Evolutionary conservation across 2,329 filamentous ascomycete genomes (phyloP).

Genomic region (Fusarium fracticaudum): DNA sequence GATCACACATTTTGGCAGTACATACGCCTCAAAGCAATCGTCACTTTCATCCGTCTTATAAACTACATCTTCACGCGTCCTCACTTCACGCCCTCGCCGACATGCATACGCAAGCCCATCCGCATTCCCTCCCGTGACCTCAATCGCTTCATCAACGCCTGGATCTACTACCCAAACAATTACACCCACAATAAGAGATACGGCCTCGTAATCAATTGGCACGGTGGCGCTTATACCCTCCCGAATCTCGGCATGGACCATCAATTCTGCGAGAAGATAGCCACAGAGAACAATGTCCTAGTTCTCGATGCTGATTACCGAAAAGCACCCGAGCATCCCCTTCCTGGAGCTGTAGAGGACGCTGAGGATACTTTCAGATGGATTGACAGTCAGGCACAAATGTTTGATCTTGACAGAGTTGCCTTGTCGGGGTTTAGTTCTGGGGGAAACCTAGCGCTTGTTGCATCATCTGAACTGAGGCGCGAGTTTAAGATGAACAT

Average conservation of each 20-base stretch:
- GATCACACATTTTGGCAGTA: conserved; percentile 20
- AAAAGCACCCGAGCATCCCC: conserved; percentile 52
- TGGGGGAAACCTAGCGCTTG: conserved; percentile 56
- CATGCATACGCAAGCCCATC: conserved; percentile 16
- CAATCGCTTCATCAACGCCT: conserved; percentile 41
- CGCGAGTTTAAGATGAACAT: conserved; percentile 50
- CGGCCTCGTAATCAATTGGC: conserved; percentile 49
- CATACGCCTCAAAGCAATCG: conserved; percentile 23
- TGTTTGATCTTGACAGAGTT: conserved; percentile 48
- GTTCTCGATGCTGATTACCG: conserved; percentile 51
- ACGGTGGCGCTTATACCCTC: conserved; percentile 48
- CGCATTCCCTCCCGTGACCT: conserved; percentile 44
- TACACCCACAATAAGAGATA: not conserved
- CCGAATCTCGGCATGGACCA: conserved; percentile 52
- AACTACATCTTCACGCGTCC: conserved; percentile 21
- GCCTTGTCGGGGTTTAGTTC: conserved; percentile 59
- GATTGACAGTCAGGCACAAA: conserved; percentile 41
- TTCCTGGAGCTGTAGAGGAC: conserved; percentile 47
- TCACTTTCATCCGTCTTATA: conserved; percentile 20
- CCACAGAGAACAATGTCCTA: conserved; percentile 37
- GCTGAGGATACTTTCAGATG: conserved; percentile 50
- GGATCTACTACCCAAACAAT: conserved; percentile 40
- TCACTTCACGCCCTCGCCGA: conserved; percentile 14
- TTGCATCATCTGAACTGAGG: conserved; percentile 44
- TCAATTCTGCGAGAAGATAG: conserved; percentile 48